Base-by-base conservation (phyloP, 2,329 filamentous ascomycete species). In the Biscogniauxia sp. region DNA sequence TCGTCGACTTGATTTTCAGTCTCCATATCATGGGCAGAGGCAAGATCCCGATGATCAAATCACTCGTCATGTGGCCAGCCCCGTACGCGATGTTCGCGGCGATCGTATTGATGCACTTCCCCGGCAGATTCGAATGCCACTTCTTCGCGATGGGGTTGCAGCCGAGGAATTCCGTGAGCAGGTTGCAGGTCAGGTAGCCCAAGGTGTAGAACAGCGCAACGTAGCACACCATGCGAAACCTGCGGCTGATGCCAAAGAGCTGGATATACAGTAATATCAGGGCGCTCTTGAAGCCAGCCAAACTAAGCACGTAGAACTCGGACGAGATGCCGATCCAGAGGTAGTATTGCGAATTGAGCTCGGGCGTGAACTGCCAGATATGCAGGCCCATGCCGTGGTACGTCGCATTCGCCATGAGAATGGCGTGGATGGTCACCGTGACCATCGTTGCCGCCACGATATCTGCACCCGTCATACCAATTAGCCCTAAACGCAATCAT, bases 151-250 rank as follows among this genome's bases (percentile, higher is more conserved):
- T 69, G 8, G 70, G 70, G 55, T 64, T 57, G 62, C 70, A 72
- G 25, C 70, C 70, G 25, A 72, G 64, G 51, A 72, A 72, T 55
- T 72, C 66, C 20, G 62, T 64, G 19, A 72, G 87, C 2, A 82
- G 89, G 70, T 74, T 84, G 58, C 84, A 88, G 50, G 80, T 90
- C 15, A 88, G 84, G 0, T 76, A 85, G 59, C 82, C 87, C 25
- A 85, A 84, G 68, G 74, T 79, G 15, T 70, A 72, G 54, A 71
- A 70, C 4, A 72, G 57, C n/a, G 68, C 62, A 54, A 68, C 52
- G 54, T 72, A 72, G 58, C 70, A 72, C 19, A 65, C 64, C 45
- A 68, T 64, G n/a, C 68, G 60, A 56, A 72, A 72, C 37, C 60
- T 67, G n/a, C 20, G 55, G 61, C 68, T 69, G 59, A 69, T 61